Base-by-base conservation (phyloP, 345 rosid species). In the Ricinus communis region DNA sequence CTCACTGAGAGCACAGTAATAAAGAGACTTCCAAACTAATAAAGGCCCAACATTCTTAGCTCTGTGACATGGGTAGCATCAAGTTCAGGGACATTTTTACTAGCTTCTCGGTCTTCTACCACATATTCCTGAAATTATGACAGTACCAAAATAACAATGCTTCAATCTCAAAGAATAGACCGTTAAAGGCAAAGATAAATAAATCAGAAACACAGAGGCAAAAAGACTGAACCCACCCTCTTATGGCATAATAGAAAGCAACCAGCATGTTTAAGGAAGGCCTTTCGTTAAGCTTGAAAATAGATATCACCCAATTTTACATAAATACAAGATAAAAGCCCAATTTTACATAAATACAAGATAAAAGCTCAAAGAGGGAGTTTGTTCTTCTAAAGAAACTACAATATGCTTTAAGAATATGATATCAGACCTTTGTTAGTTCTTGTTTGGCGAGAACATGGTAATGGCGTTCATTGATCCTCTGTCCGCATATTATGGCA, bases 381-480 rank as follows among this genome's bases (percentile, higher is more conserved):
- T 33, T 49, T 62, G 31, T 49, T 24, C 16, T 18, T 69, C 38
- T 46, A 43, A 63, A 62, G 28, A 27, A 33, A 60, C 19, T 25
- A 52, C 41, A 45, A 49, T 5, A 75, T 21, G 43, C 49, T 36
- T 67, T 13, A 36, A 36, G 38, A n/a, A 55, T 61, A 28, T 70
- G 60, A 59, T 41, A 54, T 1, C 72, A 62, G 36, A 96, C 99
- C 98, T 89, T 93, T 49, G 99, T 96, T 65, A 96, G 86, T 84
- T 93, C 99, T 86, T 96, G 98, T 75, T 93, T 96, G 70, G 97
- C 99, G 52, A 96, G 98, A 75, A 96, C 87, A 54, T 96, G 99
- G 75, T 96, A 92, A 70, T 96, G 99, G 28, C 99, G 90, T 78
- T 96, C 99, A 71, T 81, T 93, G 69, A 96, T 96, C 90, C 87